phyloP scores from a whole-genome alignment of 2,329 filamentous ascomycete genomes.

The Aspergillus niger region DNA sequence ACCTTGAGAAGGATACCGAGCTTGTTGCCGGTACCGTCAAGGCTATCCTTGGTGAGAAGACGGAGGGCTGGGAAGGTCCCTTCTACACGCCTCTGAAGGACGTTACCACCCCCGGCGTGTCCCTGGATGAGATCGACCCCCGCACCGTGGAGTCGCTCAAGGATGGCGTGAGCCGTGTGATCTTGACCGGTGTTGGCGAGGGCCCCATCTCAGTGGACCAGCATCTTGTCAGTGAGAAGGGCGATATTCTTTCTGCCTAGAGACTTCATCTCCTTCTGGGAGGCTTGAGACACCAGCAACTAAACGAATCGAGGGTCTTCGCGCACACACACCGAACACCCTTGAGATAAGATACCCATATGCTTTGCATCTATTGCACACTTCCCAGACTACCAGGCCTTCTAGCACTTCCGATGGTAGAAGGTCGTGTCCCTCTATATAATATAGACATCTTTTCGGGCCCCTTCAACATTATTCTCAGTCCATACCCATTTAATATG shows the following conservation, averaged over 20 bases:
- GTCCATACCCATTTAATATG: not conserved
- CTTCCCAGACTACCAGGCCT: not conserved
- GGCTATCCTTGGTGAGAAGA: conserved; percentile 67
- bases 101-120: conserved; percentile 51
- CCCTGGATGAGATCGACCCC: conserved; percentile 61
- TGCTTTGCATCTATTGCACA: not conserved
- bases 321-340: not conserved
- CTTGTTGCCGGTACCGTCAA: conserved; percentile 78
- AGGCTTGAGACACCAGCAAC: not conserved
- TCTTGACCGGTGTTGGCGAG: conserved; percentile 87
- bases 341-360: conserved; percentile 11
- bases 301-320: not conserved
- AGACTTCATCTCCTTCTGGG: conserved; percentile 1
- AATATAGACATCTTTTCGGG: not conserved
- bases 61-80: conserved; percentile 59
- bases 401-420: not conserved
- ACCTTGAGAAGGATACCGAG: conserved; percentile 74
- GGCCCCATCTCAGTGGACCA: conserved; percentile 80
- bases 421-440: not conserved
- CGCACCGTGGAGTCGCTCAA: conserved; percentile 65
- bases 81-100: conserved; percentile 56
- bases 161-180: conserved; percentile 82
- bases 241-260: conserved; percentile 46
- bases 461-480: not conserved
- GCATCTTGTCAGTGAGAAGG: conserved; percentile 70